Evolutionary conservation across 495 filamentous ascomycete species (phyloP).

Genomic region (Aspergillus affinis): DNA sequence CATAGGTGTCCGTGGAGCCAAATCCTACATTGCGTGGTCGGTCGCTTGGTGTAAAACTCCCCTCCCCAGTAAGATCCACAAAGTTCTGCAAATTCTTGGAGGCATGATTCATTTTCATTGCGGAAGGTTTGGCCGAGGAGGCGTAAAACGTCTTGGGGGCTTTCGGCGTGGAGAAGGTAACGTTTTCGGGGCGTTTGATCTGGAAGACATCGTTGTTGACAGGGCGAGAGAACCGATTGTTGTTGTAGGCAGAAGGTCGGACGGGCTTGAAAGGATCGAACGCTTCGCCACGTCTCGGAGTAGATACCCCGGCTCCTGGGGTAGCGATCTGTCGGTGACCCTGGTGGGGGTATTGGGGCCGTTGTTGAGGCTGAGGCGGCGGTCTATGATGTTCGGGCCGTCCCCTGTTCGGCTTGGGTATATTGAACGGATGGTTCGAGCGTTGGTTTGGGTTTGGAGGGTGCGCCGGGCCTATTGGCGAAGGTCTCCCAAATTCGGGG

Average conservation of each 20-base stretch:
- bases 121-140: slow-evolving; percentile 35
- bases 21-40: slow-evolving; percentile 32
- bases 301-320: slow-evolving; percentile 18
- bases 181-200: slow-evolving; percentile 47
- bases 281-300: slow-evolving; percentile 29
- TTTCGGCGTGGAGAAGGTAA: slow-evolving; percentile 38
- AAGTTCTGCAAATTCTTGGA: slow-evolving; percentile 43
- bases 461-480: slow-evolving; percentile 47
- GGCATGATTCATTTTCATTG: slow-evolving; percentile 31
- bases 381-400: slow-evolving; percentile 51
- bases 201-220: slow-evolving; percentile 36
- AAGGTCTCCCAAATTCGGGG: slow-evolving; percentile 62
- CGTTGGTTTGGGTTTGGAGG: slow-evolving; percentile 30
- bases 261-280: slow-evolving; percentile 48
- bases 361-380: slow-evolving; percentile 17
- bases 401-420: slow-evolving; percentile 48
- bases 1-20: slow-evolving; percentile 54
- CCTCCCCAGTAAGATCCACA: slow-evolving; percentile 45
- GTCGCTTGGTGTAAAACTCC: slow-evolving; percentile 24
- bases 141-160: slow-evolving; percentile 43
- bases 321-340: slow-evolving; percentile 21
- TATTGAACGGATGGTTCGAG: slow-evolving; percentile 50
- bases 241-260: slow-evolving; percentile 42
- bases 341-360: slow-evolving; percentile 21
- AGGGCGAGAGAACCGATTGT: slow-evolving; percentile 20